These are phyloP conservation scores for Purpureocillium takamizusanense DNA, from an alignment of 2,329 filamentous ascomycete genomes.

Conservation along the genomic window DNA sequence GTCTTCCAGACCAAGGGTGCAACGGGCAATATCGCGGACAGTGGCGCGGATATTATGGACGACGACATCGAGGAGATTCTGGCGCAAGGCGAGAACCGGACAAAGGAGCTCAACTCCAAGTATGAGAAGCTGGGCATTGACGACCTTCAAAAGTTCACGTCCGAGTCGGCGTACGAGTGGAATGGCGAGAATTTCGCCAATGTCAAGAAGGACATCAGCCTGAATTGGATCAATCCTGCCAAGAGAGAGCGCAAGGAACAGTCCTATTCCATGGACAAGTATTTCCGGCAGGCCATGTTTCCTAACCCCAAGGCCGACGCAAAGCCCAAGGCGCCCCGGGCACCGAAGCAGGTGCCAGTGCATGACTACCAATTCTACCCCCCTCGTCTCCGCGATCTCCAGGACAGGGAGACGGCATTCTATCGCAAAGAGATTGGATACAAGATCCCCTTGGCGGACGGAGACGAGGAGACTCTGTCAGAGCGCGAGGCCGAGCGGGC, in stretches of 20 bases:
- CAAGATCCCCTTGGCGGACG: constrained; percentile 83
- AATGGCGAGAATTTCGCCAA: constrained; percentile 94
- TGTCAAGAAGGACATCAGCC: constrained; percentile 82
- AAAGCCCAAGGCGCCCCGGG: constrained; percentile 91
- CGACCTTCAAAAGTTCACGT: constrained; percentile 94
- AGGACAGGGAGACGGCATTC: constrained; percentile 91
- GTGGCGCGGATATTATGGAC: constrained; percentile 60
- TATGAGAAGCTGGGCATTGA: constrained; percentile 97
- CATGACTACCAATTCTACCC: constrained; percentile 99
- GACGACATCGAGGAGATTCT: constrained; percentile 89
- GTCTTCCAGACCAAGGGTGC: constrained; percentile 72
- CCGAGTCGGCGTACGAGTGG: constrained; percentile 97
- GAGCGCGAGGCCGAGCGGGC: constrained; percentile 83
- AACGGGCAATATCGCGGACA: constrained; percentile 49
- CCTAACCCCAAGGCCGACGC: constrained; percentile 72
- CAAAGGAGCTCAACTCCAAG: constrained; percentile 81
- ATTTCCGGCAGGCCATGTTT: constrained; percentile 86
- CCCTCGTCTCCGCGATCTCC: constrained; percentile 70
- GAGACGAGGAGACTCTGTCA: constrained; percentile 76
- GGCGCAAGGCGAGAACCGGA: constrained; percentile 77
- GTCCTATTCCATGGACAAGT: constrained; percentile 97
- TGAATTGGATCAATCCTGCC: constrained; percentile 95
- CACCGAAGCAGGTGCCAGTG: constrained; percentile 83
- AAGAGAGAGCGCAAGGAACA: constrained; percentile 98
- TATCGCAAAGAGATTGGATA: constrained; percentile 96